Evolutionary conservation across 2,329 filamentous ascomycete genomes (phyloP).

Genomic region (Ploettnerulaceae sp.): DNA sequence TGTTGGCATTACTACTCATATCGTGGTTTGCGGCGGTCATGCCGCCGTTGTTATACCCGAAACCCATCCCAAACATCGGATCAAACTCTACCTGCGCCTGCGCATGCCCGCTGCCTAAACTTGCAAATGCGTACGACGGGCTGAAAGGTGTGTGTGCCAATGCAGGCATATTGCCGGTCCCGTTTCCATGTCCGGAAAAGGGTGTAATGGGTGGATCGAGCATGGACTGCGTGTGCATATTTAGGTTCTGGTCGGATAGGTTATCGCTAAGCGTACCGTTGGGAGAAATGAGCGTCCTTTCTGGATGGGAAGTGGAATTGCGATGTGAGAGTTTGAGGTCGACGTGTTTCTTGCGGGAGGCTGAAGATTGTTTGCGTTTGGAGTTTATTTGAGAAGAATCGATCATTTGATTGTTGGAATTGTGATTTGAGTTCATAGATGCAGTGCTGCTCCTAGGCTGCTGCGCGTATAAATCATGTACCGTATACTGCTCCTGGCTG

Average conservation of each 20-base stretch:
- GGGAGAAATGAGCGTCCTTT: conserved; percentile 31
- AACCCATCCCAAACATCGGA: conserved; percentile 53
- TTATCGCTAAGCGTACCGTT: conserved; percentile 18
- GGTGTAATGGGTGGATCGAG: conserved; percentile 17
- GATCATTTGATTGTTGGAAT: neutral
- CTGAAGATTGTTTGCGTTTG: conserved; percentile 19
- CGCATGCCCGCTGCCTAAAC: conserved; percentile 8
- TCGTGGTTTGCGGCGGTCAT: too few species aligned
- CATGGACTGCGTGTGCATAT: conserved; percentile 17
- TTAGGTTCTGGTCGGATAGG: conserved; percentile 1
- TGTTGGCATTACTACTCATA: neutral
- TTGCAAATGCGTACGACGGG: conserved; percentile 31
- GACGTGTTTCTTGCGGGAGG: conserved; percentile 37
- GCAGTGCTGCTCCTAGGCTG: conserved; percentile 36
- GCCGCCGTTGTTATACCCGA: conserved; percentile 42
- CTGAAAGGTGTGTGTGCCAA: conserved; percentile 32
- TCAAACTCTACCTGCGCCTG: conserved; percentile 41
- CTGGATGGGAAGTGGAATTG: conserved; percentile 24
- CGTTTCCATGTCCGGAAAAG: conserved; percentile 7
- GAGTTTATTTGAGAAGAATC: neutral
- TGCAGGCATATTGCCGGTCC: conserved; percentile 13
- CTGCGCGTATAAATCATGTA: conserved; percentile 44
- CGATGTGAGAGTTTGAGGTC: conserved; percentile 31
- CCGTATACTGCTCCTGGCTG: conserved; percentile 50
- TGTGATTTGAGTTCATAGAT: neutral